These are phyloP conservation scores for Chenopodium suecicum DNA, from an alignment of 148 eudicot species.

Conservation along the genomic window DNA sequence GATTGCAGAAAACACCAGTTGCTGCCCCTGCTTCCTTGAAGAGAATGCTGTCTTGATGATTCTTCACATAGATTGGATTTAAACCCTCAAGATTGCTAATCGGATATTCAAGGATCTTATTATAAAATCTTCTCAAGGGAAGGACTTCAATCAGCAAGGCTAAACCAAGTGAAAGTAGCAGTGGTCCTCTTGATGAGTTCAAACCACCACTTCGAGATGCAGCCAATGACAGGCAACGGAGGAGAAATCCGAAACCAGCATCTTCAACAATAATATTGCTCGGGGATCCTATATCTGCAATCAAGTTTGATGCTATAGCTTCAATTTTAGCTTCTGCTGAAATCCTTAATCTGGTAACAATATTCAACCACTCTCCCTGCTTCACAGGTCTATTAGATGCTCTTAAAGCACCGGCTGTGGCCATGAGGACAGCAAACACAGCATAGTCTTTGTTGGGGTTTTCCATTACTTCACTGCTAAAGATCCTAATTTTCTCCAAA, in stretches of 20 bases:
- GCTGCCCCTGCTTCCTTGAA: slow-evolving; percentile 94
- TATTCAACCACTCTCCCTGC: slow-evolving; percentile 29
- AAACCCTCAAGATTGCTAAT: slow-evolving; percentile 20
- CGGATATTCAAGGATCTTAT: slow-evolving; percentile 38
- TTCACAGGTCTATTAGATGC: slow-evolving; percentile 51
- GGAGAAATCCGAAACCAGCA: slow-evolving; percentile 39
- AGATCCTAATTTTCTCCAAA: slow-evolving; percentile 43
- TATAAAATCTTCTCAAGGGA: slow-evolving; percentile 56
- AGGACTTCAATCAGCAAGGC: slow-evolving; percentile 72
- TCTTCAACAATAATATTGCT: slow-evolving; percentile 23
- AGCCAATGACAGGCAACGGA: slow-evolving; percentile 70
- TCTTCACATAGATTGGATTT: slow-evolving; percentile 40
- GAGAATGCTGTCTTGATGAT: slow-evolving; percentile 50
- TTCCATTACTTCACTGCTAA: slow-evolving; percentile 45
- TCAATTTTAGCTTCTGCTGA: slow-evolving; percentile 64
- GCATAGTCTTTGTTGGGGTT: slow-evolving; percentile 40
- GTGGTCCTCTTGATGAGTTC: slow-evolving; percentile 43
- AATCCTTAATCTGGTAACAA: slow-evolving; percentile 37
- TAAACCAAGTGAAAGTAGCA: slow-evolving; percentile 60
- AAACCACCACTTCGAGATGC: slow-evolving; percentile 67
- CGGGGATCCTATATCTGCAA: slow-evolving; percentile 32
- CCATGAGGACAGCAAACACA: slow-evolving; percentile 64
- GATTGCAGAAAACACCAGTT: slow-evolving; percentile 73
- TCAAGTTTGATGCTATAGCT: slow-evolving; percentile 50
- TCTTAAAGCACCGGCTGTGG: slow-evolving; percentile 81